Percentiles rank a stretch among this genome's conserved stretches.
These are phyloP conservation scores for Phytophthora crassamura DNA, from an alignment of 352 stramenopile species.

Conservation along the genomic window DNA sequence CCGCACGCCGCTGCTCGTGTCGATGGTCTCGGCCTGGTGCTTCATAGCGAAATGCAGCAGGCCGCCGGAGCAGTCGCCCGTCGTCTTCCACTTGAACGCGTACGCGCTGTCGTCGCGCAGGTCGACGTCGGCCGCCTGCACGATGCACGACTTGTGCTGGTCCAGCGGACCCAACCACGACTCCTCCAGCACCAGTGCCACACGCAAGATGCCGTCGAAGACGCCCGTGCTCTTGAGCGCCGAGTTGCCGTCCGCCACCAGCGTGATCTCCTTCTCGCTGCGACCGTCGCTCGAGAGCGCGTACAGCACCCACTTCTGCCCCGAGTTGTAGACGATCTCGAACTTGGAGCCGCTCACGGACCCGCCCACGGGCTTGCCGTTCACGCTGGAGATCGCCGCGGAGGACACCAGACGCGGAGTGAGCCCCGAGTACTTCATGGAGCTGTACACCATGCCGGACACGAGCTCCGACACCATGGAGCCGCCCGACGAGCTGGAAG, in stretches of 20 bases:
- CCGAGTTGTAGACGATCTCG: slow-evolving; percentile 57
- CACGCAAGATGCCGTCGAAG: slow-evolving; percentile 59
- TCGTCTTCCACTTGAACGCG: slow-evolving; percentile 65
- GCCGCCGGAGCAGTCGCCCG: slow-evolving; percentile 53
- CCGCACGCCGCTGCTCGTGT: slow-evolving; percentile 32
- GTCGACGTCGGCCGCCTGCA: slow-evolving; percentile 48
- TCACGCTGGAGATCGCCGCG: slow-evolving; percentile 54
- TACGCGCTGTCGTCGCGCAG: slow-evolving; percentile 56
- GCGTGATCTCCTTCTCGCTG: slow-evolving; percentile 49
- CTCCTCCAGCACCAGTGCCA: slow-evolving; percentile 50
- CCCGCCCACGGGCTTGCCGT: slow-evolving; percentile 38
- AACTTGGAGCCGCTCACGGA: slow-evolving; percentile 53
- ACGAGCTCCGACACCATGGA: slow-evolving; percentile 60
- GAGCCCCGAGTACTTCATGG: slow-evolving; percentile 53
- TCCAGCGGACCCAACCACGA: slow-evolving; percentile 48
- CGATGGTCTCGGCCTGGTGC: slow-evolving; percentile 59
- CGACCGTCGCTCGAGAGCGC: slow-evolving; percentile 47
- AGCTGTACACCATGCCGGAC: slow-evolving; percentile 71
- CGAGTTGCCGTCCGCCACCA: slow-evolving; percentile 43
- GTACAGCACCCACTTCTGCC: slow-evolving; percentile 70
- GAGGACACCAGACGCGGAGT: slow-evolving; percentile 49
- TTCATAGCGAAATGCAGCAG: slow-evolving; percentile 67
- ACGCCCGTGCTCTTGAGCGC: slow-evolving; percentile 39
- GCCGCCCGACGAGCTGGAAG: slow-evolving; percentile 25
- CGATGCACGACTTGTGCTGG: slow-evolving; percentile 59